phyloP scores from a whole-genome alignment of 768 basidiomycete genomes.

The Albatrellus ellisii region DNA sequence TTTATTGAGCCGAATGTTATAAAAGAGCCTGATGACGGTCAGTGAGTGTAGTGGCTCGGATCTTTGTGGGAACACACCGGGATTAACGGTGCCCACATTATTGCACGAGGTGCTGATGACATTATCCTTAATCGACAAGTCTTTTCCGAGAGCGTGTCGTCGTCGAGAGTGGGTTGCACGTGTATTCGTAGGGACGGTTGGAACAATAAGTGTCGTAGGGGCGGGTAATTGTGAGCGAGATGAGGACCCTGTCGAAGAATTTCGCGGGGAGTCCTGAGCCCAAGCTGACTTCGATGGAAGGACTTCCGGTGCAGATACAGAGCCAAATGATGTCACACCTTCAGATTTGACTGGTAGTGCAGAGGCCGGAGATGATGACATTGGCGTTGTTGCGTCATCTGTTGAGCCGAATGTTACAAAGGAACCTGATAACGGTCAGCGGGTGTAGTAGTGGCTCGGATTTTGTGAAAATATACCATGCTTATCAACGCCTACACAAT shows the following conservation, averaged over 20 bases:
- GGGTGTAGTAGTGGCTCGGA: background rate
- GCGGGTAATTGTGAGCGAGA: slow-evolving; percentile 73
- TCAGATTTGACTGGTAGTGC: no score
- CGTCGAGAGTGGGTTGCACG: slow-evolving; percentile 53
- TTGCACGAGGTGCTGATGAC: slow-evolving; percentile 60
- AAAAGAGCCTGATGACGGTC: slow-evolving; percentile 33
- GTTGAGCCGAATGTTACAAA: slow-evolving; percentile 84
- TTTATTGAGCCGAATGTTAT: slow-evolving; percentile 90
- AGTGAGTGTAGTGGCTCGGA: slow-evolving; percentile 1
- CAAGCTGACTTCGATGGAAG: slow-evolving; percentile 93
- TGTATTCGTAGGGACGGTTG: slow-evolving; percentile 29
- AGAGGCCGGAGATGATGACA: slow-evolving; percentile 81
- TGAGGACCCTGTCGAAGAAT: slow-evolving; percentile 37
- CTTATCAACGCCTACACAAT: slow-evolving; percentile 51
- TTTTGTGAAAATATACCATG: slow-evolving; percentile 48
- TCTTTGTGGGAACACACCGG: slow-evolving; percentile 46
- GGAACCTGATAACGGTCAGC: slow-evolving; percentile 30
- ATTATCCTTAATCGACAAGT: slow-evolving; percentile 66
- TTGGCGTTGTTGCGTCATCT: slow-evolving; percentile 62
- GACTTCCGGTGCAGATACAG: slow-evolving; percentile 60
- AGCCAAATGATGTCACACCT: no score
- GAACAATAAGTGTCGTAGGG: slow-evolving; percentile 20
- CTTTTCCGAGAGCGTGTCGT: slow-evolving; percentile 59
- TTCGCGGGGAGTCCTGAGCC: slow-evolving; percentile 79
- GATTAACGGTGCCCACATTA: slow-evolving; percentile 51